A percentile compares a stretch with the other conserved stretches of the same genome.
Evolutionary conservation across 352 stramenopile genomes (phyloP).

Genomic region (Phytophthora pini): DNA sequence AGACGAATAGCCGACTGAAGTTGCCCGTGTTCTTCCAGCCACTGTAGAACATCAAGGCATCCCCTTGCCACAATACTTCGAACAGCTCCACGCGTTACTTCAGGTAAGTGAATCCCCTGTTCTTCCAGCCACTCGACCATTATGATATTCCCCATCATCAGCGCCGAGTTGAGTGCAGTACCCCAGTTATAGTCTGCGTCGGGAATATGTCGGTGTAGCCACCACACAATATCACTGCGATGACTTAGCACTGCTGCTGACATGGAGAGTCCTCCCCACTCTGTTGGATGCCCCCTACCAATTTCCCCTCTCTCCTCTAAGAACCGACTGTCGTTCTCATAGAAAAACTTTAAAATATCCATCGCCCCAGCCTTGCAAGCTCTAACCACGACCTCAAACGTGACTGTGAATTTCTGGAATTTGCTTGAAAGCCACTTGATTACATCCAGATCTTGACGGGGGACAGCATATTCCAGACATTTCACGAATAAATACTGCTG

Average conservation of each 20-base stretch:
- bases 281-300: not conserved
- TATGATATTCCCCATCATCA: conserved; percentile 24
- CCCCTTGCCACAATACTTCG: conserved; percentile 6
- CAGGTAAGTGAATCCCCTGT: not conserved
- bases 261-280: conserved; percentile 7
- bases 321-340: conserved; percentile 6
- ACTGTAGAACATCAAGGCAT: conserved; percentile 15
- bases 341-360: conserved; percentile 20
- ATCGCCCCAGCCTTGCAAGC: conserved; percentile 7
- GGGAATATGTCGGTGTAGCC: conserved; percentile 17
- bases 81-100: conserved; percentile 2
- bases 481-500: conserved; percentile 14
- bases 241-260: conserved; percentile 8
- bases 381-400: conserved; percentile 13
- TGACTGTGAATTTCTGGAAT: conserved; percentile 6
- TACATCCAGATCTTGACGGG: conserved; percentile 3
- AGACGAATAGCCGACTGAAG: not conserved
- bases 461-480: conserved; percentile 1
- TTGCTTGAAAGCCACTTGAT: conserved; percentile 15
- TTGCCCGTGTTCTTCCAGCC: not conserved
- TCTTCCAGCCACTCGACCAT: conserved; percentile 28
- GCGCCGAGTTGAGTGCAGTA: not conserved
- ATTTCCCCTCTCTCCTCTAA: not conserved
- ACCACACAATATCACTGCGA: conserved; percentile 24
- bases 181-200: not conserved